Evolutionary conservation across 1,284 basidiomycete genomes (phyloP), one percentile per base, ranked within the genome.

Genomic region (Leccinum angustisporum): DNA sequence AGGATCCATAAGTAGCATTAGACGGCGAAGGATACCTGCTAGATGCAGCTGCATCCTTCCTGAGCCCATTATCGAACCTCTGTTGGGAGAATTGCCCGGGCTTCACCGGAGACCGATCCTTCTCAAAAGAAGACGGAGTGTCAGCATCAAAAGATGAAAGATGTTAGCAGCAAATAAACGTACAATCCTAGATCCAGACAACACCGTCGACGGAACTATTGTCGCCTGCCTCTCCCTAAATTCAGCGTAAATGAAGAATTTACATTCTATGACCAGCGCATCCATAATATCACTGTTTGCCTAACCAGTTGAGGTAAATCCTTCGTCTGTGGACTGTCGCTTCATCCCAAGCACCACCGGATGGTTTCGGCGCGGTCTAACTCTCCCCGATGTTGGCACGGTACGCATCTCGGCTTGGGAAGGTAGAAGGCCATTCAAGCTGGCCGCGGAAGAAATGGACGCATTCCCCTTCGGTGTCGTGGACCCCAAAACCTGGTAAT

Each of bases 321-420:
- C 65, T 79, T 81, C 71, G 77, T 81, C 68, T 82, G 78, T 18
- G 81, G 79, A 59, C 77, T 81, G 50, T 75, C 79, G 54, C 69
- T 76, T 89, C 88, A 60, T 88, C 88, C 88, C 88, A 90, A 43
- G 80, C 78, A 46, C 81, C 83, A 66, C 82, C 84, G 11, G 80
- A 75, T 40, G 83, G 77, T 58, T 86, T 79, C 4, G 82, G 76
- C 7, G 79, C 66, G n/a, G 78, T 75, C 83, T 86, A 89, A 46
- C 77, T 76, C 56, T 88, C 87, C 6, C 73, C 77, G 27, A 83
- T 70, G 61, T 75, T 79, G 18, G 78, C 67, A 59, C 81, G 83
- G 66, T 81, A 85, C 54, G 71, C 71, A 43, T 76, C 61, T 87
- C 86, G n/a, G 72, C 69, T 62, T 81, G 82, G 40, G 78, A 75